Percentiles rank a stretch among this genome's conserved stretches.
Conservation (phyloP, 805 yeast genomes). For the Hermanozyma aechmeae region DNA sequence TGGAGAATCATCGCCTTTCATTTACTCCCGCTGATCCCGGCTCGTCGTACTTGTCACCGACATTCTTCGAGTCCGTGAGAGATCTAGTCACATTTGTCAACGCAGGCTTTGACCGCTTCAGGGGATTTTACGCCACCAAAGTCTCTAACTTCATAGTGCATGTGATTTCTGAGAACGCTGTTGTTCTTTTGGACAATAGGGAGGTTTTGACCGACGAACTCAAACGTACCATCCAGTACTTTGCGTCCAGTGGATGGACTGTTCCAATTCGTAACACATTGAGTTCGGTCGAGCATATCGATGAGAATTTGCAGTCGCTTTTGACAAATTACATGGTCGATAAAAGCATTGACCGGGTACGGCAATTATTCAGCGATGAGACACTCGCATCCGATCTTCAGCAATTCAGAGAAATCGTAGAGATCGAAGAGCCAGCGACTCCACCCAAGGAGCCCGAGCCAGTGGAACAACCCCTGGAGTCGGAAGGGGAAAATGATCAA, state of each 20-base stretch:
- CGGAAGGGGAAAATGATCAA: no score
- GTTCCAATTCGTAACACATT: constrained; percentile 12
- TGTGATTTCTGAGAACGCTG: constrained; percentile 21
- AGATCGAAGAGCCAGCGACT: no score
- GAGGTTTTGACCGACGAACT: constrained; percentile 12
- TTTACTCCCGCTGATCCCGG: no score
- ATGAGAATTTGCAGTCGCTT: constrained; percentile 17
- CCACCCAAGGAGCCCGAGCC: no score
- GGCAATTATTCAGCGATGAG: constrained; percentile 10
- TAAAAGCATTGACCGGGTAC: constrained; percentile 21
- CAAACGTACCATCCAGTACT: constrained; percentile 10
- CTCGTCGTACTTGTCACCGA: no score
- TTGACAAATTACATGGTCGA: constrained; percentile 24
- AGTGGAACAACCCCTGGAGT: no score
- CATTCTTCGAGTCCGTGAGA: constrained; percentile 16
- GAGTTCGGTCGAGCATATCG: constrained; percentile 9
- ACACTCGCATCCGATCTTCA: no score
- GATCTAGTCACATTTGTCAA: constrained; percentile 23
- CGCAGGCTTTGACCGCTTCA: constrained; percentile 13
- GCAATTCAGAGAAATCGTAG: no score
- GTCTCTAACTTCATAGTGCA: constrained; percentile 20
- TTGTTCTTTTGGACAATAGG: constrained; percentile 9
- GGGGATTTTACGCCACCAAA: constrained; percentile 16
- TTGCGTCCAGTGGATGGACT: constrained; percentile 15
- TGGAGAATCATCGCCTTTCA: neutral